Conservation (phyloP, 257 asterid species). For the Penstemon eatonii region DNA sequence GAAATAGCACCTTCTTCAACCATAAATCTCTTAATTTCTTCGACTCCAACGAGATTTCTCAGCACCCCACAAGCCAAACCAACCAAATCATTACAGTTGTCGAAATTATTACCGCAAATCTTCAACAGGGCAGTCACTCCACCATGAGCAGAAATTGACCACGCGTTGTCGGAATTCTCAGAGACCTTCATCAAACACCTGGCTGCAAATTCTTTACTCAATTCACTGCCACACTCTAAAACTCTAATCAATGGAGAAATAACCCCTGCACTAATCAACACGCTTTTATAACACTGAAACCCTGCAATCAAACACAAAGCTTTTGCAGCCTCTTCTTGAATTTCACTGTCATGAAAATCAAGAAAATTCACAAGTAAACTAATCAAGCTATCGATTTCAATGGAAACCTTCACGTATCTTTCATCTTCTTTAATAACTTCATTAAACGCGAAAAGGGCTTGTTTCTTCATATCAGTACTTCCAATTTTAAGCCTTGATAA, state of each 20-base stretch:
- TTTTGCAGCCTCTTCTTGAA: constrained; percentile 68
- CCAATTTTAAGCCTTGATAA: constrained; percentile 74
- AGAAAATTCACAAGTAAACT: constrained; percentile 54
- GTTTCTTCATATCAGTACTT: constrained; percentile 68
- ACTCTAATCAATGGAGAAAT: constrained; percentile 66
- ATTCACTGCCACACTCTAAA: constrained; percentile 59
- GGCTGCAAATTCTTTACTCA: constrained; percentile 58
- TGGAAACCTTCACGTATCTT: constrained; percentile 53
- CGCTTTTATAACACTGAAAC: constrained; percentile 30
- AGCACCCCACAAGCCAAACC: constrained; percentile 69
- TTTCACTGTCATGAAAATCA: constrained; percentile 52
- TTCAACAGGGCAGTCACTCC: constrained; percentile 80
- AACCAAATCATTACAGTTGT: constrained; percentile 43
- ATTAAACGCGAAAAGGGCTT: constrained; percentile 61
- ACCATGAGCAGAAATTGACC: constrained; percentile 96
- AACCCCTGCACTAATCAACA: constrained; percentile 52
- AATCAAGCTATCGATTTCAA: constrained; percentile 58
- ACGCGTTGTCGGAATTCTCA: constrained; percentile 83
- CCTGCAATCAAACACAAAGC: constrained; percentile 61
- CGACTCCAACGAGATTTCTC: constrained; percentile 79
- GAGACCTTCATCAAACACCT: constrained; percentile 81
- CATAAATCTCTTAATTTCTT: constrained; percentile 84
- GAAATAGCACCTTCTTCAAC: constrained; percentile 76
- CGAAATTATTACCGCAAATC: constrained; percentile 39
- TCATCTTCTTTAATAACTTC: constrained; percentile 68